Percentiles rank a stretch among this genome's conserved stretches.
phyloP scores from a whole-genome alignment of 129 eudicot genomes.

The Flaveria ramosissima region DNA sequence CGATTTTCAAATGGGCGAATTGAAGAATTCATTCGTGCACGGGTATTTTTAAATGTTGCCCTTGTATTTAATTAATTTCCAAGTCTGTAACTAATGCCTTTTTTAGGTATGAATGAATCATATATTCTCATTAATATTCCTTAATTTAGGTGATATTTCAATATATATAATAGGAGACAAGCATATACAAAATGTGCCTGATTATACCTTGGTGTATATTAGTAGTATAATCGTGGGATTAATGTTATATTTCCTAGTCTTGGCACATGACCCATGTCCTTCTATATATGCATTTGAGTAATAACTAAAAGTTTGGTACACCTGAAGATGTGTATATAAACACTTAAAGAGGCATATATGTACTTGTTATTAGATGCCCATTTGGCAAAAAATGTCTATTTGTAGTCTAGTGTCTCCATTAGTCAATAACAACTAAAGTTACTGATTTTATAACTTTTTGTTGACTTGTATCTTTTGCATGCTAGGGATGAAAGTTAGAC shows the following conservation, averaged over 20 bases:
- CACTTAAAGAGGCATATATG: not conserved
- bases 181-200: too few species aligned
- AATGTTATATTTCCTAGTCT: not conserved
- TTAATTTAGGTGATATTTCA: too few species aligned
- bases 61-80: not conserved
- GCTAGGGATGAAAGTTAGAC: not conserved
- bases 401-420: not conserved
- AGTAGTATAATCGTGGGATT: not conserved
- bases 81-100: too few species aligned
- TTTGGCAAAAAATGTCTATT: not conserved
- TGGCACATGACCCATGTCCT: not conserved
- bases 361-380: not conserved
- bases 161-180: too few species aligned
- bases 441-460: not conserved
- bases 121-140: too few species aligned
- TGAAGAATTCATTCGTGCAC: slow-evolving; percentile 93
- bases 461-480: not conserved
- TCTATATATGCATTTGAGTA: too few species aligned
- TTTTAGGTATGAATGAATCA: too few species aligned
- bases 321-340: slow-evolving; percentile 7
- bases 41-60: slow-evolving; percentile 46
- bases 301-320: slow-evolving; percentile 8
- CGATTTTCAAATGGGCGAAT: slow-evolving; percentile 74
- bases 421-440: not conserved
- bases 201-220: slow-evolving; percentile 8